Percentiles rank a stretch among this genome's conserved stretches.
phyloP scores from a whole-genome alignment of 2,329 filamentous ascomycete genomes.

The Neonectria faginata region DNA sequence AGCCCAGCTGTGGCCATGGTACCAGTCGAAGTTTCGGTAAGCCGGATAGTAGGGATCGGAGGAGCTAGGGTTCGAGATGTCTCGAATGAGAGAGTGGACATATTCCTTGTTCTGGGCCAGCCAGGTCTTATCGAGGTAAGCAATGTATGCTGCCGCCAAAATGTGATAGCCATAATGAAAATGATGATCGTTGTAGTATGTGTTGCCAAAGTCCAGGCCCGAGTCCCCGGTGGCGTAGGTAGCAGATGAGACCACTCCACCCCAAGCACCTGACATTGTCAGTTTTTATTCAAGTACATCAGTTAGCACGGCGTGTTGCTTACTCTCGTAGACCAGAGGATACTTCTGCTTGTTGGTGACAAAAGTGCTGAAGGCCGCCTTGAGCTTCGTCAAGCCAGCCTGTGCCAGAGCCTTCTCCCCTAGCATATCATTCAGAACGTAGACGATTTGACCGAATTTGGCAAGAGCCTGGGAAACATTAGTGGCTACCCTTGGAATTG shows the following conservation, averaged over 20 bases:
- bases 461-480: slow-evolving; percentile 67
- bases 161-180: slow-evolving; percentile 92
- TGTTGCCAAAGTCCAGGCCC: slow-evolving; percentile 89
- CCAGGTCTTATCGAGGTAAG: slow-evolving; percentile 81
- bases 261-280: slow-evolving; percentile 70
- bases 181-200: slow-evolving; percentile 82
- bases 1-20: slow-evolving; percentile 93
- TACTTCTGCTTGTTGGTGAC: slow-evolving; percentile 74
- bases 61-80: slow-evolving; percentile 80
- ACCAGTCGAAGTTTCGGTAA: slow-evolving; percentile 91
- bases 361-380: slow-evolving; percentile 75
- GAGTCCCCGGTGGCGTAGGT: slow-evolving; percentile 76
- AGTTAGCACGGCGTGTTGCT: slow-evolving; percentile 41
- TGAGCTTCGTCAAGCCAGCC: slow-evolving; percentile 70
- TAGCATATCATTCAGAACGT: slow-evolving; percentile 73
- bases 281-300: slow-evolving; percentile 14
- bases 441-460: slow-evolving; percentile 79
- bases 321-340: slow-evolving; percentile 73
- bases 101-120: slow-evolving; percentile 78
- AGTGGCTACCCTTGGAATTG: neutral
- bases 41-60: slow-evolving; percentile 83
- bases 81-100: slow-evolving; percentile 86
- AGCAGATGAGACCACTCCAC: slow-evolving; percentile 81
- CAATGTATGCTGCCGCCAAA: slow-evolving; percentile 86
- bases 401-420: slow-evolving; percentile 68